A percentile compares a stretch with the other conserved stretches of the same genome.
Conservation (phyloP, 1,139 yeast species). For the Diutina ranongensis region DNA sequence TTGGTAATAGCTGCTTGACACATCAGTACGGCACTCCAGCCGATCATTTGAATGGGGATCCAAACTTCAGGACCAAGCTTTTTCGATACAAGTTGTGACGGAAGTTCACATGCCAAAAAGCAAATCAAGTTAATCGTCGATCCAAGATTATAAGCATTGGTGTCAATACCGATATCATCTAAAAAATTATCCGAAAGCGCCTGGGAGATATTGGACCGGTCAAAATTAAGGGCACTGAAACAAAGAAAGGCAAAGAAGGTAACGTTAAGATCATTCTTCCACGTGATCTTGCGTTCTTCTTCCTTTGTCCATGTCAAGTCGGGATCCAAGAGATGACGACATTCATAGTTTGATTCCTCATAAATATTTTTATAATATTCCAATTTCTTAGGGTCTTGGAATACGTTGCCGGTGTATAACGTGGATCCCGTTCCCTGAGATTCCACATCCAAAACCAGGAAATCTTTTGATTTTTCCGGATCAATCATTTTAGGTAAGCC, state of each 20-base stretch:
- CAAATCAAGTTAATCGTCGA: constrained; percentile 32
- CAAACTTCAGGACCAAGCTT: constrained; percentile 41
- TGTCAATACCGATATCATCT: constrained; percentile 29
- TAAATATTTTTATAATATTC: constrained; percentile 28
- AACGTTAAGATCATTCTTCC: constrained; percentile 34
- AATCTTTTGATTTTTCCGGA: not conserved
- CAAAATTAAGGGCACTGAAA: constrained; percentile 41
- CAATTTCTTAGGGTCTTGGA: constrained; percentile 28
- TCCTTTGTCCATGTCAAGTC: constrained; percentile 30
- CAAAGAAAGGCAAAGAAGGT: constrained; percentile 36
- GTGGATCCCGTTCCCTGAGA: not conserved
- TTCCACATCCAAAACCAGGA: constrained; percentile 1
- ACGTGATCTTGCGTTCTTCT: constrained; percentile 29
- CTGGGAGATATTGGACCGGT: constrained; percentile 37
- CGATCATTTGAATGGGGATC: constrained; percentile 39
- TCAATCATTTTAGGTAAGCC: not conserved
- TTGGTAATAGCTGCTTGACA: constrained; percentile 29
- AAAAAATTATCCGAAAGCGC: constrained; percentile 40
- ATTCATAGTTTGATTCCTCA: constrained; percentile 32
- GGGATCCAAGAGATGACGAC: constrained; percentile 33
- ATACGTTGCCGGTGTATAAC: not conserved
- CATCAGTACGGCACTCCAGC: constrained; percentile 42
- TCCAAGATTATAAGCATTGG: constrained; percentile 38
- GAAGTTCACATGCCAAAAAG: constrained; percentile 41
- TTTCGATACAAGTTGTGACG: constrained; percentile 43